These are phyloP conservation scores for Phyllostachys edulis DNA, from an alignment of 176 grass and related monocot genomes.

Conservation along the genomic window DNA sequence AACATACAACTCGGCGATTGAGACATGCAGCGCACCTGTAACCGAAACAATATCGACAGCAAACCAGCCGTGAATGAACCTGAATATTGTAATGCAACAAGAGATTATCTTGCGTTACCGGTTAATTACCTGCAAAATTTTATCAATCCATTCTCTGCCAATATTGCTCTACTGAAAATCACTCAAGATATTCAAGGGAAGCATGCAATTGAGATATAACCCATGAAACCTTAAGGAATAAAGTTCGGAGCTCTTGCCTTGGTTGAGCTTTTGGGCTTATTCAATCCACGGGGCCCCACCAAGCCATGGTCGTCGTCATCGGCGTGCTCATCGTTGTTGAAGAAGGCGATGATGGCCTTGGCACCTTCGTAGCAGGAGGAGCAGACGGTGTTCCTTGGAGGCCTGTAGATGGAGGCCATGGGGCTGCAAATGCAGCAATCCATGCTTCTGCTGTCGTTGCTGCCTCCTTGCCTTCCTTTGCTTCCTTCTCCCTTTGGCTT, in stretches of 20 bases:
- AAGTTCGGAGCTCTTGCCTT: constrained; percentile 40
- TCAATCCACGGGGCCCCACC: background rate
- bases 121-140: background rate
- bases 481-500: background rate
- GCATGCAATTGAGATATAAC: background rate
- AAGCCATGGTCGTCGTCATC: background rate
- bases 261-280: background rate
- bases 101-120: background rate
- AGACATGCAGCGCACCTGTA: background rate
- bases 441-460: constrained; percentile 33
- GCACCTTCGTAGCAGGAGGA: constrained; percentile 70
- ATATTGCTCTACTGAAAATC: background rate
- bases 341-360: constrained; percentile 65
- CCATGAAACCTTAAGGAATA: background rate
- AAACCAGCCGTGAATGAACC: background rate
- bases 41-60: background rate
- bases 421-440: constrained; percentile 97
- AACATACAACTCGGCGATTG: background rate
- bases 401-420: constrained; percentile 62
- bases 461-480: background rate
- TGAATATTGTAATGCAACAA: background rate
- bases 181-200: background rate
- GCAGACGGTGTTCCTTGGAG: constrained; percentile 75
- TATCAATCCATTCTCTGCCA: background rate
- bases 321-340: constrained; percentile 15